Percentiles rank a stretch among this genome's conserved stretches.
Conservation (phyloP, 2,329 filamentous ascomycete genomes). For the Penicillium sp. region DNA sequence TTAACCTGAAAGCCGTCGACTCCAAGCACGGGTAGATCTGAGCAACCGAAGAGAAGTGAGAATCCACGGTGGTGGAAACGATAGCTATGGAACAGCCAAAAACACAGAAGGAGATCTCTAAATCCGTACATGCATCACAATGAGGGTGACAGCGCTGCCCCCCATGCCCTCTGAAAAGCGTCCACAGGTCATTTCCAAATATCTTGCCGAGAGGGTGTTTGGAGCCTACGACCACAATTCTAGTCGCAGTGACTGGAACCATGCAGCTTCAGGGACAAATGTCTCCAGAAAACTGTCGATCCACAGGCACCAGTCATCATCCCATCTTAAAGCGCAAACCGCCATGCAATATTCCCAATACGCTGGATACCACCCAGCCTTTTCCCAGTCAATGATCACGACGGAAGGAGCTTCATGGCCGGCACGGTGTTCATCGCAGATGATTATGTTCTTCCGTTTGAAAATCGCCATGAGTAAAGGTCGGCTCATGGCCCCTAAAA, state of each 20-base stretch:
- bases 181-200: too few species aligned
- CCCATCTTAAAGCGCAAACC: slow-evolving; percentile 27
- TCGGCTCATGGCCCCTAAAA: slow-evolving; percentile 17
- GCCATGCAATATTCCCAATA: slow-evolving; percentile 38
- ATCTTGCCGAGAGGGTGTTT: background rate
- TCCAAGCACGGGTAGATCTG: too few species aligned
- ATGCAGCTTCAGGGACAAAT: slow-evolving; percentile 27
- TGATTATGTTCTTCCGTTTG: slow-evolving; percentile 25
- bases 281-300: slow-evolving; percentile 26
- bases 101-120: too few species aligned
- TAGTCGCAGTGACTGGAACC: slow-evolving; percentile 21
- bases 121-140: too few species aligned
- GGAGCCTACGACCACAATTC: slow-evolving; percentile 21
- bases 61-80: too few species aligned
- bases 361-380: slow-evolving; percentile 34
- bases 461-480: slow-evolving; percentile 29
- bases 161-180: too few species aligned
- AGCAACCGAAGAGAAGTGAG: too few species aligned
- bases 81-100: too few species aligned
- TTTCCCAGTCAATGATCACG: slow-evolving; percentile 38
- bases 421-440: too few species aligned
- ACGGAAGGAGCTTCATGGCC: too few species aligned
- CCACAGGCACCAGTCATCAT: slow-evolving; percentile 32
- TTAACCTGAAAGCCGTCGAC: too few species aligned
- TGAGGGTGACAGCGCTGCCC: too few species aligned